phyloP scores from a whole-genome alignment of 1,284 basidiomycete species.

The Irpex rosettiformis region DNA sequence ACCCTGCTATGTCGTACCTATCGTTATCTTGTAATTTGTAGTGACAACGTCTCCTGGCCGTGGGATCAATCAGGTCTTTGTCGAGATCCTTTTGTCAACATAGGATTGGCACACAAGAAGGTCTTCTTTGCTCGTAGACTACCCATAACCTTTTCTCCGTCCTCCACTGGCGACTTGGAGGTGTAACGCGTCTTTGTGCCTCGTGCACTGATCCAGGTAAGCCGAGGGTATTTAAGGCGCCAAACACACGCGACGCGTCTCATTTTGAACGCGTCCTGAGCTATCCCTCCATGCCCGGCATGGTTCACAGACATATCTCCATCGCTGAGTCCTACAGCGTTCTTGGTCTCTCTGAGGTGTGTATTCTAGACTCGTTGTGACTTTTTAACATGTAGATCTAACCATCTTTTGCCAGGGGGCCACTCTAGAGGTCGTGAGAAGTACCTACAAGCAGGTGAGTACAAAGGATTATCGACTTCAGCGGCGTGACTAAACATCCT shows the following conservation, averaged over 20 bases:
- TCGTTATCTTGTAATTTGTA: slow-evolving; percentile 3
- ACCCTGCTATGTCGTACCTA: background rate
- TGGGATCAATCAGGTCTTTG: background rate
- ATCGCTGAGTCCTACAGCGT: slow-evolving; percentile 49
- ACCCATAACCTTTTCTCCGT: background rate
- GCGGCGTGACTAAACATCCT: background rate
- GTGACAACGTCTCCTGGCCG: background rate
- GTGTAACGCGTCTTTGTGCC: background rate
- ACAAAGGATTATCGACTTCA: background rate
- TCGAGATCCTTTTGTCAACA: background rate
- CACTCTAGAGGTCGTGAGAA: slow-evolving; percentile 60
- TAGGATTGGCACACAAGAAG: background rate
- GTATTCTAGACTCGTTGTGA: slow-evolving; percentile 11
- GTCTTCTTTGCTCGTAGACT: background rate
- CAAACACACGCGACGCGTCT: slow-evolving; percentile 1
- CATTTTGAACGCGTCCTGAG: background rate
- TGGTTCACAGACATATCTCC: slow-evolving; percentile 34
- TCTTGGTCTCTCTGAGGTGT: slow-evolving; percentile 59
- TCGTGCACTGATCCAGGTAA: no score
- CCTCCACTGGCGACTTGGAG: no score
- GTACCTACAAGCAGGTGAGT: slow-evolving; percentile 61
- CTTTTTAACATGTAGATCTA: no score
- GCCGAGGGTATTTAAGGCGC: background rate
- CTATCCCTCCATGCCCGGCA: slow-evolving; percentile 14
- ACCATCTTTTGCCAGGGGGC: slow-evolving; percentile 42